These are phyloP conservation scores for Agaricus bisporus DNA, from an alignment of 768 basidiomycete species.

Conservation along the genomic window DNA sequence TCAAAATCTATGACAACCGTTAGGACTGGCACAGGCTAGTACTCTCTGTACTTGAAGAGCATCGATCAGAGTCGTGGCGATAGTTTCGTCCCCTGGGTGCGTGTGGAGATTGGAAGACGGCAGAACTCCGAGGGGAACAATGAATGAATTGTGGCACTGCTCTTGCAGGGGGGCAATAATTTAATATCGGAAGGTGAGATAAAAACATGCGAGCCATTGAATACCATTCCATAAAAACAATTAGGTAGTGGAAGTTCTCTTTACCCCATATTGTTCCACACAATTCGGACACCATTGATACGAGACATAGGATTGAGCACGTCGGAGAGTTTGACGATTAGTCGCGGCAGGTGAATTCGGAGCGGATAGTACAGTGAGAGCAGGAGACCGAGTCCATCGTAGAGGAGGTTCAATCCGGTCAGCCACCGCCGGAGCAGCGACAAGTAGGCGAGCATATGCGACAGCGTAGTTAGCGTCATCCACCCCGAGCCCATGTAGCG, in stretches of 20 bases:
- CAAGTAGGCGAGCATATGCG: conserved; percentile 3
- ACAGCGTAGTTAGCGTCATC: conserved; percentile 2
- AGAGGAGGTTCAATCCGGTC: neutral
- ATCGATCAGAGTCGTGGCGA: too few relatives aligned
- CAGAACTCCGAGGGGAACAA: too few relatives aligned
- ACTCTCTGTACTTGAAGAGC: too few relatives aligned
- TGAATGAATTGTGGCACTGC: too few relatives aligned
- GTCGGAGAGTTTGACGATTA: neutral
- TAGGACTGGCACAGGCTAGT: too few relatives aligned
- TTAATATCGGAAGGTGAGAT: too few relatives aligned
- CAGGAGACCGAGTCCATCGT: neutral
- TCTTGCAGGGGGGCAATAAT: too few relatives aligned
- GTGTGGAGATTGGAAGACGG: too few relatives aligned
- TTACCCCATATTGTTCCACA: neutral
- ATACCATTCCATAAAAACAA: neutral
- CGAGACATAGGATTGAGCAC: conserved; percentile 1
- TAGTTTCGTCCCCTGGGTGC: too few relatives aligned
- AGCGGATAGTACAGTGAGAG: neutral
- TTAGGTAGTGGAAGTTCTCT: neutral
- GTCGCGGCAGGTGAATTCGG: neutral
- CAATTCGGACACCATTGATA: neutral
- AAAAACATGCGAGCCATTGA: too few relatives aligned
- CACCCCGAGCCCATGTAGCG: neutral
- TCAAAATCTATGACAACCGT: too few relatives aligned
- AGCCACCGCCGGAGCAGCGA: conserved; percentile 1